phyloP scores from a whole-genome alignment of 768 basidiomycete species.

The Boletus coccyginus region DNA sequence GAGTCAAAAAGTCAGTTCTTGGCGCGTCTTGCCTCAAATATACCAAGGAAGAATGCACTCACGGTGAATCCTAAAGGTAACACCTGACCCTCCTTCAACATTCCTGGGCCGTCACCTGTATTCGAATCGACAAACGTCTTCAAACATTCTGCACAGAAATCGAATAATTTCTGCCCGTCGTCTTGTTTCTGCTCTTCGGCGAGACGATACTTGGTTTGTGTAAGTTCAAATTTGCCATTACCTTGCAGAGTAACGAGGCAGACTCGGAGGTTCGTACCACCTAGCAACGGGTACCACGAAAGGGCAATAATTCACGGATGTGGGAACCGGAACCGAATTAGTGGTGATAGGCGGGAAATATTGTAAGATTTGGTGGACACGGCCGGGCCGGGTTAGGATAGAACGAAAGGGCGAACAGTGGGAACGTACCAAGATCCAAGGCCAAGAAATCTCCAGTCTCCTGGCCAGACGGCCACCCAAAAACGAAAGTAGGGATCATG shows the following conservation, averaged over 20 bases:
- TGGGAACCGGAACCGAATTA: not conserved
- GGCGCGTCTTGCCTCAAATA: not conserved
- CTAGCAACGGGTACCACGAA: slow-evolving; percentile 34
- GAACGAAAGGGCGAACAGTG: not conserved
- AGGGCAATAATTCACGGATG: not conserved
- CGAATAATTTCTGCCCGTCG: slow-evolving; percentile 93
- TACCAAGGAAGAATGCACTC: slow-evolving; percentile 25
- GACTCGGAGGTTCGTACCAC: slow-evolving; percentile 97
- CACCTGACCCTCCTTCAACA: slow-evolving; percentile 48
- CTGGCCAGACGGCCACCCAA: slow-evolving; percentile 89
- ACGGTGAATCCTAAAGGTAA: slow-evolving; percentile 94
- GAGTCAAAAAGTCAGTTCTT: slow-evolving; percentile 3
- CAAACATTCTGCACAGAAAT: slow-evolving; percentile 95
- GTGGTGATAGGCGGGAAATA: not conserved
- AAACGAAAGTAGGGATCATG: slow-evolving; percentile 97
- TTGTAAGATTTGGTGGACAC: not conserved
- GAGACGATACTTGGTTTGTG: slow-evolving; percentile 95
- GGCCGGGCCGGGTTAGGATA: not conserved
- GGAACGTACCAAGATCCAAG: slow-evolving; percentile 72
- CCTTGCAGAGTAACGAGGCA: slow-evolving; percentile 93
- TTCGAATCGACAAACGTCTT: slow-evolving; percentile 85
- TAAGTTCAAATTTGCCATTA: slow-evolving; percentile 94
- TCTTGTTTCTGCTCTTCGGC: slow-evolving; percentile 98
- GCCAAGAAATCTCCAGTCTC: slow-evolving; percentile 91
- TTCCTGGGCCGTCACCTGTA: slow-evolving; percentile 47